phyloP scores from a whole-genome alignment of 1,284 basidiomycete species.

The Volvariella volvacea region DNA sequence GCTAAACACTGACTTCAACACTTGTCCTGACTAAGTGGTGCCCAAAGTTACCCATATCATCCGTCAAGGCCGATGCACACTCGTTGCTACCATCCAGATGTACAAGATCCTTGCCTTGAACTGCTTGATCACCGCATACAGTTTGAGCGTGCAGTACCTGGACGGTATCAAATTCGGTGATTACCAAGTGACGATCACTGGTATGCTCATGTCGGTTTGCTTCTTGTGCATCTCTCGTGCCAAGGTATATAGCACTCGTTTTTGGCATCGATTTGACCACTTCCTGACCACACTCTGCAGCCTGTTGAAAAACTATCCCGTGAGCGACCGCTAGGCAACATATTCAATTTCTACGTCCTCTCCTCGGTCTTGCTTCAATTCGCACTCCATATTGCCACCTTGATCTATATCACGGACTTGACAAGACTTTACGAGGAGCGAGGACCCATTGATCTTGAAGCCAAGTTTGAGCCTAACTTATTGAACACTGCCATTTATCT shows the following conservation, averaged over 20 bases:
- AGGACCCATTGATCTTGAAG: constrained; percentile 84
- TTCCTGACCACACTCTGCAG: constrained; percentile 28
- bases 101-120: constrained; percentile 97
- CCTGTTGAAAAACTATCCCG: constrained; percentile 88
- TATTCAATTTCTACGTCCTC: constrained; percentile 93
- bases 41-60: constrained; percentile 85
- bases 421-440: constrained; percentile 76
- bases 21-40: constrained; percentile 10
- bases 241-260: constrained; percentile 54
- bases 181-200: constrained; percentile 89
- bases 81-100: constrained; percentile 97
- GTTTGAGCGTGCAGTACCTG: constrained; percentile 90
- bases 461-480: constrained; percentile 89
- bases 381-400: constrained; percentile 79
- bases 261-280: constrained; percentile 1
- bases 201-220: constrained; percentile 95
- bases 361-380: constrained; percentile 89
- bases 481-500: constrained; percentile 95
- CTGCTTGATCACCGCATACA: constrained; percentile 94
- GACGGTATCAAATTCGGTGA: constrained; percentile 98
- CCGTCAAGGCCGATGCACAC: constrained; percentile 91
- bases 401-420: constrained; percentile 88
- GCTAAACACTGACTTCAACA: neutral
- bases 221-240: constrained; percentile 95
- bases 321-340: constrained; percentile 88